Evolutionary conservation across 2,329 filamentous ascomycete species (phyloP), one percentile per base, ranked within the genome.

Genomic region (Dendryphion nanum): DNA sequence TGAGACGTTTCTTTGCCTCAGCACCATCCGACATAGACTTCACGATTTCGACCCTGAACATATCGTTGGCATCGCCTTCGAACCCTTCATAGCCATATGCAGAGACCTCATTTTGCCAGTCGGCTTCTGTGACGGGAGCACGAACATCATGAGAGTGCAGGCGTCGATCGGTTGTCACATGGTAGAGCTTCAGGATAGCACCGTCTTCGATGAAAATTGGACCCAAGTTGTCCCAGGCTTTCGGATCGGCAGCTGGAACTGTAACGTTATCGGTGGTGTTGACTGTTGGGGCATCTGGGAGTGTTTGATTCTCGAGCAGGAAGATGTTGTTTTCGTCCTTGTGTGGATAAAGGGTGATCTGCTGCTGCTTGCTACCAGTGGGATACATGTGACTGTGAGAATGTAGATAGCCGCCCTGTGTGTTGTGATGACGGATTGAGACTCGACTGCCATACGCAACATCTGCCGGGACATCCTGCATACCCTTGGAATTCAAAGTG

Each of bases 281-380:
- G n/a, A n/a, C n/a, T n/a, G n/a, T n/a, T n/a, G n/a, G n/a, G 10
- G 23, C 23, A 14, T 93, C 74, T 7, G 93, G 93, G 60, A 96
- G 89, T 6, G 93, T 98, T 71, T 94, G 87, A 67, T 98, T 98
- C 74, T 98, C 93, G 40, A 97, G 64, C 23, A 96, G 70, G 81
- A 88, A 98, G 40, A 95, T 56, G 64, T 98, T 98, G 78, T 98
- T 98, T 63, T 95, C 89, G 58, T 98, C 93, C 77, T 97, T 97
- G 78, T 98, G 93, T 6, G 93, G 93, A 59, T 98, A 98, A 3
- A 98, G 81, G 1, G 93, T 98, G 55, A 98, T 89, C 66, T 98
- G 93, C 67, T 98, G 93, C 71, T 98, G 94, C 75, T 96, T 94
- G 77, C 89, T 96, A 51, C 93, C 93, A 6, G 83, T 88, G 3